phyloP scores from a whole-genome alignment of 768 basidiomycete genomes.

The Pisolithus orientalis region DNA sequence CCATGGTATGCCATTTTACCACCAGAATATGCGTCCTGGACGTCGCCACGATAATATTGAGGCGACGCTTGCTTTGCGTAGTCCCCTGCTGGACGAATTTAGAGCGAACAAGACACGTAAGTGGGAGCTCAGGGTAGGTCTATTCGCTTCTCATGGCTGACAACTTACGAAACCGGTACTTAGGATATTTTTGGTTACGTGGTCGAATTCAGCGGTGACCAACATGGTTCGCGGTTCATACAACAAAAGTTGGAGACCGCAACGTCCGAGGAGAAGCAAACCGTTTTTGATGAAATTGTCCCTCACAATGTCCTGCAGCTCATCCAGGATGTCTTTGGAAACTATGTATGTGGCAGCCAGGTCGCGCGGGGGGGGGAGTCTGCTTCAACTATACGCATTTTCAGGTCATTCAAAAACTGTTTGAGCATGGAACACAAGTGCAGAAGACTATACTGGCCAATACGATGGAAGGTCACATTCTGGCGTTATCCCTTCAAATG shows the following conservation, averaged over 20 bases:
- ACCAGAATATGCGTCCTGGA: constrained; percentile 35
- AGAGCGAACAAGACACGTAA: constrained; percentile 68
- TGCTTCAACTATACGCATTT: constrained; percentile 8
- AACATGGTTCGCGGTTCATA: constrained; percentile 97
- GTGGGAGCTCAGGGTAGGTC: constrained; percentile 74
- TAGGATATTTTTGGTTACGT: constrained; percentile 85
- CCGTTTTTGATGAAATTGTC: constrained; percentile 83
- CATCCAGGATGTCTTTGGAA: constrained; percentile 92
- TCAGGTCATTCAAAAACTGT: constrained; percentile 89
- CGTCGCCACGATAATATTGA: constrained; percentile 41
- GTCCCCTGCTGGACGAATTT: constrained; percentile 79
- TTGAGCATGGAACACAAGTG: constrained; percentile 74
- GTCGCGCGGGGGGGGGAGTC: background rate
- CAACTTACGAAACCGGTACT: background rate
- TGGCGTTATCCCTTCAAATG: constrained; percentile 79
- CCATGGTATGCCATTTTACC: constrained; percentile 30
- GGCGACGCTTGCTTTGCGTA: constrained; percentile 42
- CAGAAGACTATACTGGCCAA: constrained; percentile 68
- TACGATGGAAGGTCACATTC: constrained; percentile 72
- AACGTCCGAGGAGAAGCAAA: constrained; percentile 69
- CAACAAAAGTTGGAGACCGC: constrained; percentile 80
- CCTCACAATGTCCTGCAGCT: constrained; percentile 68
- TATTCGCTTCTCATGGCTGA: background rate
- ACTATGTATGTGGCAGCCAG: constrained; percentile 60
- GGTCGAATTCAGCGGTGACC: constrained; percentile 90